These are phyloP conservation scores for Rhodotorula sphaerocarpa DNA, from an alignment of 768 basidiomycete genomes.

Conservation along the genomic window DNA sequence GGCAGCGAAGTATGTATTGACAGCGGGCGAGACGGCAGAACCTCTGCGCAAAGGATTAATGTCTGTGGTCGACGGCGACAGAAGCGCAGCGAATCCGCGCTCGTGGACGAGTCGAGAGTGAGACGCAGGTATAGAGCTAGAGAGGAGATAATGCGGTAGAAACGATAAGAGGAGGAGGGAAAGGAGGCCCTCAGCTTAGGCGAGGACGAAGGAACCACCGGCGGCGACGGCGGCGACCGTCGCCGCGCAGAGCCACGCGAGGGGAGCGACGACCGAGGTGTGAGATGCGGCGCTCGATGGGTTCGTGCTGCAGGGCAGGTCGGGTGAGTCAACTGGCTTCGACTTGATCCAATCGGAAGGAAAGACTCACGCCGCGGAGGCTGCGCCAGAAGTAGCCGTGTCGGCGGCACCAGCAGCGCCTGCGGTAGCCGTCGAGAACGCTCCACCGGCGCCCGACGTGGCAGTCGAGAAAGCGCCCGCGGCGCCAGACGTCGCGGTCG, in stretches of 20 bases:
- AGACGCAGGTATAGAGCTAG: neutral
- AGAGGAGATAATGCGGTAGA: too few relatives aligned
- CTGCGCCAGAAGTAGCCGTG: neutral
- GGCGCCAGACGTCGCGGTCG: slow-evolving; percentile 1
- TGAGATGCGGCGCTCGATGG: neutral
- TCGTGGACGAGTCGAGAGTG: neutral
- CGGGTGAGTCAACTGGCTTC: too few relatives aligned
- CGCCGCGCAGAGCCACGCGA: neutral
- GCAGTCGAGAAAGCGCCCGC: neutral
- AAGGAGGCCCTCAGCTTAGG: too few relatives aligned
- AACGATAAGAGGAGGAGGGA: too few relatives aligned
- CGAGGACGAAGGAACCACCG: slow-evolving; percentile 20
- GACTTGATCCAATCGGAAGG: too few relatives aligned
- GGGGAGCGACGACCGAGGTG: neutral
- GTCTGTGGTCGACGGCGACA: neutral
- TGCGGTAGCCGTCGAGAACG: neutral
- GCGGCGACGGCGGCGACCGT: slow-evolving; percentile 9
- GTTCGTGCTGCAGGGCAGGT: too few relatives aligned
- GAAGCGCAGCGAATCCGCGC: neutral
- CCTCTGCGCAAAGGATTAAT: neutral
- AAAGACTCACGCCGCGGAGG: slow-evolving; percentile 4
- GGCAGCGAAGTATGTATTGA: too few relatives aligned
- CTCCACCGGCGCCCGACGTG: neutral
- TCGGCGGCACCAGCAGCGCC: neutral
- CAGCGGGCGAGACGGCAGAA: too few relatives aligned